A percentile compares a stretch with the other conserved stretches of the same genome.
phyloP scores from a whole-genome alignment of 805 yeast species.

The Clavispora santaluciae region DNA sequence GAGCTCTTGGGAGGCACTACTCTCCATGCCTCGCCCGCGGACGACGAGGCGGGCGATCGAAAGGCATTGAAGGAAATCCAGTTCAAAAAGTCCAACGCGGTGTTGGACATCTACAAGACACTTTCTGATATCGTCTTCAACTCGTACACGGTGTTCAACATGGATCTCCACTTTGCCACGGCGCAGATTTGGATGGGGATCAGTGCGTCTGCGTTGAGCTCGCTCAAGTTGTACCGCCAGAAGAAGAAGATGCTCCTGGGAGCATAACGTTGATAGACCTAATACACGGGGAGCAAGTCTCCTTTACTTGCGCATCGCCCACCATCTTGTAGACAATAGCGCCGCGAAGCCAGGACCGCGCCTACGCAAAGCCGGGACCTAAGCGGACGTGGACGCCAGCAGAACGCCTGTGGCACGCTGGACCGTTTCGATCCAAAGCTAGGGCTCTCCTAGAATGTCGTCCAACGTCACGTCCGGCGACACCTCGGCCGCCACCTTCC shows the following conservation, averaged over 20 bases:
- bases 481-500: constrained; percentile 61
- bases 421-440: no score
- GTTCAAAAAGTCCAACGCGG: constrained; percentile 33
- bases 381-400: no score
- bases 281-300: neutral
- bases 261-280: neutral
- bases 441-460: constrained; percentile 20
- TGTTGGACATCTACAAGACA: constrained; percentile 36
- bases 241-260: constrained; percentile 14
- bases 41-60: constrained; percentile 20
- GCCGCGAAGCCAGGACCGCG: no score
- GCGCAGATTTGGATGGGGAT: constrained; percentile 45
- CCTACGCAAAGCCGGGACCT: no score
- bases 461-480: constrained; percentile 33
- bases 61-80: constrained; percentile 27
- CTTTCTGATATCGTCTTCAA: constrained; percentile 38
- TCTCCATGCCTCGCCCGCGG: constrained; percentile 7
- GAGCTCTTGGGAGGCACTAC: constrained; percentile 29
- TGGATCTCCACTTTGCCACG: constrained; percentile 31
- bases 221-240: constrained; percentile 36
- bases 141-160: constrained; percentile 36
- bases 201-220: constrained; percentile 34
- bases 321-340: no score
- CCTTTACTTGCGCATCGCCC: neutral
- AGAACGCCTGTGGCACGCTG: no score